Evolutionary conservation across 148 eudicot species (phyloP).

Genomic region (Fagopyrum tataricum): DNA sequence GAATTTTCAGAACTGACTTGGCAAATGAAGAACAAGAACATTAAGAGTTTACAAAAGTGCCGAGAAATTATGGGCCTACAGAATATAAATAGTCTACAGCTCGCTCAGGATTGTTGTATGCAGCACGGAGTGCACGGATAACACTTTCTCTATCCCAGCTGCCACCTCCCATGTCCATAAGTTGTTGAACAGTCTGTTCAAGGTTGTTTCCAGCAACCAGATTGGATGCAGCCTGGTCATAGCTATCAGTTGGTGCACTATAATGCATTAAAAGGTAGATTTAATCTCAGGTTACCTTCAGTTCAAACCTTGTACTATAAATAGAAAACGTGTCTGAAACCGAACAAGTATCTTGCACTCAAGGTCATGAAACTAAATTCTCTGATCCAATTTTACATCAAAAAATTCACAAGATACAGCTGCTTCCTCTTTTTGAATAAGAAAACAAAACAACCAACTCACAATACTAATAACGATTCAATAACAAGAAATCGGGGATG

Average conservation of each 20-base stretch:
- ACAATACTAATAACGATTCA: too few species aligned
- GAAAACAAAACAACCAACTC: too few species aligned
- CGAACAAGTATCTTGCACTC: too few species aligned
- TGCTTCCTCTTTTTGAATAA: too few species aligned
- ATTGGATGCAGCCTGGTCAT: conserved; percentile 71
- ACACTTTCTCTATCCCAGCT: conserved; percentile 90
- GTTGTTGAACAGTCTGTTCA: conserved; percentile 77
- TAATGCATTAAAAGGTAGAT: not conserved
- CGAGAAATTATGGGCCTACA: conserved; percentile 30
- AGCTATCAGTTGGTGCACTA: conserved; percentile 53
- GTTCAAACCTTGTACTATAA: not conserved
- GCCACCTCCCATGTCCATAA: conserved; percentile 97
- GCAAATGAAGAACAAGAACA: not conserved
- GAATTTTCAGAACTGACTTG: not conserved
- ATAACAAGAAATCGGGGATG: too few species aligned
- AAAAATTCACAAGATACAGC: too few species aligned
- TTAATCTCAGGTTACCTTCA: not conserved
- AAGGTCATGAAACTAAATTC: too few species aligned
- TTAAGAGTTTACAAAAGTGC: too few species aligned
- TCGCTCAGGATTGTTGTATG: conserved; percentile 98
- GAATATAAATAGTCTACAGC: conserved; percentile 96
- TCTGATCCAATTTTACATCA: too few species aligned
- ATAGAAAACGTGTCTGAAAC: too few species aligned
- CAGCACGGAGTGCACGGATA: conserved; percentile 94
- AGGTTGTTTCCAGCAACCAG: conserved; percentile 53